Evolutionary conservation across 352 stramenopile species (phyloP), one percentile per base, ranked within the genome.

Genomic region (Phytophthora quininea): DNA sequence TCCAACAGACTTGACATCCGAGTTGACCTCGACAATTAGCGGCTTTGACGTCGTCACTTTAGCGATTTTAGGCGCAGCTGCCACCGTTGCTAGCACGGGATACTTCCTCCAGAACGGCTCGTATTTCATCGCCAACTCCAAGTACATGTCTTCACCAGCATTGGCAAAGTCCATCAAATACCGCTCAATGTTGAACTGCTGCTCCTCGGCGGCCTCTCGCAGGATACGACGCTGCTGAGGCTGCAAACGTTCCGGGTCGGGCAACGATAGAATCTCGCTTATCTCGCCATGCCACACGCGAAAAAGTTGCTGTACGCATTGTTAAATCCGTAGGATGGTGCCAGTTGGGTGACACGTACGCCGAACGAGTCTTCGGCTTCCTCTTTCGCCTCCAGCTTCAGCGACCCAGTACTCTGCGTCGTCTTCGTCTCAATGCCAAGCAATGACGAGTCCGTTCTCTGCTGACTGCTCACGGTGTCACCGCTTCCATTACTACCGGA

Each of bases 81-180:
- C 37, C 51, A 32, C 11, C 5, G 33, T 9, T 40, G 51, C 0
- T 32, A 83, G 33, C 2, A 82, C 65, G 1, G 82, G 69, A 40
- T 74, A 82, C 42, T 76, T 66, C 24, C 55, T 81, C 97, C 97
- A 99, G 63, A 98, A 97, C 9, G 95, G 91, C 46, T 83, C 69
- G 71, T 93, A 97, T 0, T 64, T 48, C 80, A 99, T 95, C 0
- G 96, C 95, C 27, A 93, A 67, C 29, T 91, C 60, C 49, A 96
- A 98, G 54, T 99, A 90, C 66, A 97, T 93, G 74, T 99, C 97
- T 38, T 99, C 93, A 19, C 80, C 54, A 27, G 86, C 80, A 47
- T 98, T 87, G 30, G 93, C 71, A 50, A 96, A 95, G 79, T 99
- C 98, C 56, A 94, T 86, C 15, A 99, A 78, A 65, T 99, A 99